Evolutionary conservation across 2,329 filamentous ascomycete genomes (phyloP).

Genomic region (Didymella lethalis): DNA sequence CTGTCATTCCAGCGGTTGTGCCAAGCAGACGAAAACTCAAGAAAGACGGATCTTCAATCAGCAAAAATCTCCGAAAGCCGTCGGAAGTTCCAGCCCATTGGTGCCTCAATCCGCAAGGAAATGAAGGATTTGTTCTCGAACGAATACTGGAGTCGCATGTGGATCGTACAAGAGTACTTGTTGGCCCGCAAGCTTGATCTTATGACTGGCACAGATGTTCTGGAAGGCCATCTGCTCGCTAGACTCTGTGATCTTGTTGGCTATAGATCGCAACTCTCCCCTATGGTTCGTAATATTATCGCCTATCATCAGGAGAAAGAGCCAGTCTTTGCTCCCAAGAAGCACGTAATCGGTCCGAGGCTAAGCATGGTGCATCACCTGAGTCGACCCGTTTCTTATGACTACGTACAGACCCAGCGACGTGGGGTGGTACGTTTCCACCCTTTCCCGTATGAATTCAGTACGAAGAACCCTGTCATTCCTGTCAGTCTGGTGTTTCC

Average conservation of each 20-base stretch:
- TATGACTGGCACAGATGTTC: not conserved
- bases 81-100: not conserved
- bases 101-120: not conserved
- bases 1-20: not conserved
- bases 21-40: not conserved
- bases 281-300: not conserved
- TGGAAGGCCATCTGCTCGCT: not conserved
- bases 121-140: not conserved
- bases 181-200: not conserved
- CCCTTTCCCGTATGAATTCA: not conserved
- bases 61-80: not conserved
- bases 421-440: not conserved
- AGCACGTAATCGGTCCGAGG: not conserved
- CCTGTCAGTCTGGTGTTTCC: not conserved
- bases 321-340: not conserved
- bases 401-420: not conserved
- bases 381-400: not conserved
- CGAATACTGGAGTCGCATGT: not conserved
- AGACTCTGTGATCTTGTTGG: not conserved
- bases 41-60: not conserved
- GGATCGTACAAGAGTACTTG: not conserved
- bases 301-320: not conserved
- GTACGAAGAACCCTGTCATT: not conserved
- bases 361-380: not conserved
- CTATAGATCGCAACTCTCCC: not conserved